These are phyloP conservation scores for Sphaerostilbella broomeana DNA, from an alignment of 2,329 filamentous ascomycete genomes.

Conservation along the genomic window DNA sequence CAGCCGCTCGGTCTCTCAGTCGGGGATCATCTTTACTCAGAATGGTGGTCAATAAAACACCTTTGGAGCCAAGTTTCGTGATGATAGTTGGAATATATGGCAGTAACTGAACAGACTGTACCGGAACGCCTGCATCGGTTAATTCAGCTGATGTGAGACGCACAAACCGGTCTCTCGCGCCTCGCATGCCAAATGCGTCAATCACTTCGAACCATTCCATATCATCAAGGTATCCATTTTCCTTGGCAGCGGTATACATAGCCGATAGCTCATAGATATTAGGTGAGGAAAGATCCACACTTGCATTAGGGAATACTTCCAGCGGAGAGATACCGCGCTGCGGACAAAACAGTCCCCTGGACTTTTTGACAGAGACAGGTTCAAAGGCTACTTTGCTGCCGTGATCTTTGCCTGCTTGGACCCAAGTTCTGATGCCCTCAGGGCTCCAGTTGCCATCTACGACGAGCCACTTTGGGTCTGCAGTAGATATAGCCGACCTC, in stretches of 20 bases:
- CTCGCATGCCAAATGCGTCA: slow-evolving; percentile 68
- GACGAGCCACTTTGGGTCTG: slow-evolving; percentile 68
- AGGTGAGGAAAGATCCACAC: slow-evolving; percentile 71
- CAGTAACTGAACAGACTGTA: slow-evolving; percentile 75
- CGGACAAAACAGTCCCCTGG: slow-evolving; percentile 57
- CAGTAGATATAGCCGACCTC: slow-evolving; percentile 49
- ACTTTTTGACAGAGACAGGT: slow-evolving; percentile 80
- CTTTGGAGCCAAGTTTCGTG: slow-evolving; percentile 72
- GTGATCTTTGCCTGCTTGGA: slow-evolving; percentile 51
- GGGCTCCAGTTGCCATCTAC: slow-evolving; percentile 83
- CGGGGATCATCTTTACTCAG: slow-evolving; percentile 61
- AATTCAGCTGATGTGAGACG: slow-evolving; percentile 59
- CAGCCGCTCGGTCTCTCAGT: slow-evolving; percentile 54
- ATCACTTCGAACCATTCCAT: slow-evolving; percentile 73
- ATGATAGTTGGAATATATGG: slow-evolving; percentile 82
- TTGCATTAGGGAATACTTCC: slow-evolving; percentile 51
- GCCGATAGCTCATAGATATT: slow-evolving; percentile 75
- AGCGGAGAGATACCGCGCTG: slow-evolving; percentile 34
- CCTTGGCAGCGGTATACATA: slow-evolving; percentile 67
- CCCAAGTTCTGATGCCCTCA: slow-evolving; percentile 59
- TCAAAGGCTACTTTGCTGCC: slow-evolving; percentile 68
- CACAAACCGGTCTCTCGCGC: slow-evolving; percentile 66
- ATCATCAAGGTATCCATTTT: slow-evolving; percentile 60
- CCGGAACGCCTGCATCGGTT: slow-evolving; percentile 74
- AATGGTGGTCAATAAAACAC: slow-evolving; percentile 69